Percentiles rank a stretch among this genome's conserved stretches.
Evolutionary conservation across 495 filamentous ascomycete species (phyloP).

Genomic region (Daldinia vernicosa): DNA sequence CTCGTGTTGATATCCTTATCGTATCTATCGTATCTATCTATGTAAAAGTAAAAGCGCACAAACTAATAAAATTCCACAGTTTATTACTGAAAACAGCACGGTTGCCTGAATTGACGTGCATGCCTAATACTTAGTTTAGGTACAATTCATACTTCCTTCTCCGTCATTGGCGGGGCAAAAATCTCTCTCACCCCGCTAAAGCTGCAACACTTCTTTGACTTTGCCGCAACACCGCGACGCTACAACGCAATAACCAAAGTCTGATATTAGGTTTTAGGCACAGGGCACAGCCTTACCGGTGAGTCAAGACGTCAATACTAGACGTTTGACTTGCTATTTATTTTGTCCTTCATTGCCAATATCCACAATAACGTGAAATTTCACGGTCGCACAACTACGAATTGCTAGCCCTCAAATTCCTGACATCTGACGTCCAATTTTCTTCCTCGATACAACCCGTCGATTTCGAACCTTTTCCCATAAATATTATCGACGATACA

Average conservation of each 20-base stretch:
- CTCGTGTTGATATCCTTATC: not conserved
- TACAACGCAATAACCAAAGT: slow-evolving; percentile 5
- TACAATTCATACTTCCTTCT: not conserved
- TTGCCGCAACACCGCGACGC: not conserved
- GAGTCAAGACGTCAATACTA: not conserved
- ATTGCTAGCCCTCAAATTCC: not conserved
- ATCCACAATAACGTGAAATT: slow-evolving; percentile 8
- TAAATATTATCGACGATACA: not conserved
- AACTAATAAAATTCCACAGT: not conserved
- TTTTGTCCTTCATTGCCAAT: slow-evolving; percentile 12
- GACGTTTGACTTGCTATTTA: slow-evolving; percentile 4
- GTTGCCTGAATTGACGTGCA: slow-evolving; percentile 1
- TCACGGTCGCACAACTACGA: slow-evolving; percentile 32
- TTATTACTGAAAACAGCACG: not conserved
- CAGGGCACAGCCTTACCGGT: not conserved
- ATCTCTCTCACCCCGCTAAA: slow-evolving; percentile 33
- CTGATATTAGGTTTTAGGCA: slow-evolving; percentile 4
- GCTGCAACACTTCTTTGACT: not conserved
- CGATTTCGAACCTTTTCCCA: not conserved
- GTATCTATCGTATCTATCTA: too few species aligned
- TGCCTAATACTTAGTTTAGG: not conserved
- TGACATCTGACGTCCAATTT: not conserved
- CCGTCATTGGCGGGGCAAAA: slow-evolving; percentile 45
- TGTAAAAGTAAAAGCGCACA: too few species aligned
- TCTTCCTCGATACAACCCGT: not conserved